A percentile compares a stretch with the other conserved stretches of the same genome.
Evolutionary conservation across 805 yeast species (phyloP).

Genomic region (Ogataea ganodermae): DNA sequence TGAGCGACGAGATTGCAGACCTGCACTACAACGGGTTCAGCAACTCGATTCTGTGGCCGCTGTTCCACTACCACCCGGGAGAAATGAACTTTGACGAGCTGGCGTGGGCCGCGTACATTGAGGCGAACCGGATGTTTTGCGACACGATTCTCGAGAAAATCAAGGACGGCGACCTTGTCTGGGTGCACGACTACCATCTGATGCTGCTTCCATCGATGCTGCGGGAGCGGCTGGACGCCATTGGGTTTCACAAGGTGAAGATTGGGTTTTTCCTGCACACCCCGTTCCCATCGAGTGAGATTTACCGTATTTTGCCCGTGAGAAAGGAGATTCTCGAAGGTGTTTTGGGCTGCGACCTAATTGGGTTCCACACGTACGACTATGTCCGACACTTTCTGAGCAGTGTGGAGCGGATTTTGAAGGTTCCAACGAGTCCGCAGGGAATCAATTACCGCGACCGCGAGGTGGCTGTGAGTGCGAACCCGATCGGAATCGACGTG

Average conservation of each 20-base stretch:
- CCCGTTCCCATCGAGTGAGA: slow-evolving; percentile 97
- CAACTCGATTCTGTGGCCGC: slow-evolving; percentile 95
- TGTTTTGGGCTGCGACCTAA: slow-evolving; percentile 87
- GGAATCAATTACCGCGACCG: slow-evolving; percentile 80
- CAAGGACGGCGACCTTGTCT: slow-evolving; percentile 81
- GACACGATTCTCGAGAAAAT: slow-evolving; percentile 67
- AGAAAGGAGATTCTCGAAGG: slow-evolving; percentile 90
- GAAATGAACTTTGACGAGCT: slow-evolving; percentile 97
- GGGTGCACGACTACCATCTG: slow-evolving; percentile 98
- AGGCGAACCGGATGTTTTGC: slow-evolving; percentile 86
- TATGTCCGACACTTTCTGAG: slow-evolving; percentile 95
- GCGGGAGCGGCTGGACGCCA: slow-evolving; percentile 56
- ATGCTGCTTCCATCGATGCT: slow-evolving; percentile 93
- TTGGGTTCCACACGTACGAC: slow-evolving; percentile 99
- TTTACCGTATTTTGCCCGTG: slow-evolving; percentile 93
- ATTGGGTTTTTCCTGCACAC: slow-evolving; percentile 96
- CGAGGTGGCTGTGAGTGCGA: slow-evolving; percentile 86
- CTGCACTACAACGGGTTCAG: slow-evolving; percentile 95
- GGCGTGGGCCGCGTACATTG: slow-evolving; percentile 97
- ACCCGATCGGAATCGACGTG: slow-evolving; percentile 98
- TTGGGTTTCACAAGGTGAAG: slow-evolving; percentile 55
- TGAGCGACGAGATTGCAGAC: slow-evolving; percentile 89
- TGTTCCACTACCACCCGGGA: slow-evolving; percentile 98
- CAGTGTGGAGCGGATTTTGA: slow-evolving; percentile 80
- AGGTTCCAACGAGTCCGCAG: slow-evolving; percentile 84